phyloP scores from a whole-genome alignment of 2,329 filamentous ascomycete species.

The Colletotrichum somersetense region DNA sequence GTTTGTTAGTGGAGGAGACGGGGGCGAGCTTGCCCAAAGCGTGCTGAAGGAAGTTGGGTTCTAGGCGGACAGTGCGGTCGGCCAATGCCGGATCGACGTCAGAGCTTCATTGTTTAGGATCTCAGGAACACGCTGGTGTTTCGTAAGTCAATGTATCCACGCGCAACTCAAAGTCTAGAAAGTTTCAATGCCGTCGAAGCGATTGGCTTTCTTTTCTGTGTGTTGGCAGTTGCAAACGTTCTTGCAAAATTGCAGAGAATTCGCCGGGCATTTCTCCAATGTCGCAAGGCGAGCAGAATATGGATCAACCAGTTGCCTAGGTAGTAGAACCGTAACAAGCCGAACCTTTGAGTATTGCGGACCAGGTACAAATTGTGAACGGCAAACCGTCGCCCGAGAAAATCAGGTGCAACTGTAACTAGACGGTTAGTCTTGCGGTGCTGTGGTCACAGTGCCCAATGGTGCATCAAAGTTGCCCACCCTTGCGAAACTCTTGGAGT shows the following conservation, averaged over 20 bases:
- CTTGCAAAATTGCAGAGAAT: neutral
- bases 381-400: neutral
- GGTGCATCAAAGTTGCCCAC: no score
- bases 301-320: neutral
- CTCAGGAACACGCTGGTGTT: neutral
- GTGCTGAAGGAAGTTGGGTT: conserved; percentile 13
- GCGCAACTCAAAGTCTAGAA: neutral
- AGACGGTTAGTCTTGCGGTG: neutral
- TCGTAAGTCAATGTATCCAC: neutral
- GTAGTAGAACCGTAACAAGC: neutral
- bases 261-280: neutral
- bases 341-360: neutral
- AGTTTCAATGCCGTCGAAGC: neutral
- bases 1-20: neutral
- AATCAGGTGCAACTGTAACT: no score
- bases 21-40: conserved; percentile 25
- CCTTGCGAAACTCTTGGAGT: neutral
- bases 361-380: neutral
- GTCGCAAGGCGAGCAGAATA: neutral
- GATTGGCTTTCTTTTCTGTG: neutral
- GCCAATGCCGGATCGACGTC: conserved; percentile 1
- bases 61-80: neutral
- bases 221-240: no score
- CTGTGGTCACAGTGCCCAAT: neutral
- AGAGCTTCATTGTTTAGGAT: conserved; percentile 3